A percentile compares a stretch with the other conserved stretches of the same genome.
These are phyloP conservation scores for Pseudonitzschia multistriata DNA, from an alignment of 108 stramenopile species.

Conservation along the genomic window DNA sequence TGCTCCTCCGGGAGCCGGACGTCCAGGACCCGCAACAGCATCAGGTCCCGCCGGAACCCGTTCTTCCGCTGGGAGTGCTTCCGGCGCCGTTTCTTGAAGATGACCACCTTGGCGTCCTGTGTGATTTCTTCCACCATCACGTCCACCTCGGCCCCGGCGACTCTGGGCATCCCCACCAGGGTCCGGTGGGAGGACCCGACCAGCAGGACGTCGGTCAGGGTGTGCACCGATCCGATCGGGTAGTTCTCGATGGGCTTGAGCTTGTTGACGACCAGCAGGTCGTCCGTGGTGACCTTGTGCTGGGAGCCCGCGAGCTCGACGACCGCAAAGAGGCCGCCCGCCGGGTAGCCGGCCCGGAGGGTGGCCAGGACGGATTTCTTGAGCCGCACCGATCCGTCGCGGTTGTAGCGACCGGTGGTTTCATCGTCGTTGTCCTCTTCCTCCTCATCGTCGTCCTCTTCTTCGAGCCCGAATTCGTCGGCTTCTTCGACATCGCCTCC, in stretches of 20 bases:
- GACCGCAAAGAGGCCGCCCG: slow-evolving; percentile 77
- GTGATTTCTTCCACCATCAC: slow-evolving; percentile 91
- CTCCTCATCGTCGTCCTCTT: slow-evolving; percentile 38
- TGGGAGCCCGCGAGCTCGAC: slow-evolving; percentile 75
- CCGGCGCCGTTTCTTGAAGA: slow-evolving; percentile 90
- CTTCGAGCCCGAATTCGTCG: slow-evolving; percentile 33
- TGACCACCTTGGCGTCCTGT: slow-evolving; percentile 75
- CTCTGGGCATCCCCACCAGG: slow-evolving; percentile 78
- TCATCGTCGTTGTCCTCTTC: slow-evolving; percentile 36
- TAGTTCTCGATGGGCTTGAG: slow-evolving; percentile 62
- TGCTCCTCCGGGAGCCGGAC: slow-evolving; percentile 69
- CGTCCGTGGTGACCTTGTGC: slow-evolving; percentile 81
- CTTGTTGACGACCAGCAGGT: slow-evolving; percentile 78
- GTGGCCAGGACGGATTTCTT: slow-evolving; percentile 57
- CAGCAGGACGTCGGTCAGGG: slow-evolving; percentile 71
- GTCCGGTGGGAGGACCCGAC: slow-evolving; percentile 66
- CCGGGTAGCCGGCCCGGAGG: slow-evolving; percentile 69
- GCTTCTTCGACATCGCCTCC: slow-evolving; percentile 38
- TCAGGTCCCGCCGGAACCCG: slow-evolving; percentile 79
- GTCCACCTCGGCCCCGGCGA: slow-evolving; percentile 73
- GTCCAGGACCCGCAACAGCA: slow-evolving; percentile 78
- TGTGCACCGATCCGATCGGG: slow-evolving; percentile 70
- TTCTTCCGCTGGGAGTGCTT: slow-evolving; percentile 86
- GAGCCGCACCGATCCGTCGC: slow-evolving; percentile 54
- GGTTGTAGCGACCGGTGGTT: slow-evolving; percentile 35